These are phyloP conservation scores for Chlorencoelia australis DNA, from an alignment of 2,329 filamentous ascomycete species.

Conservation along the genomic window DNA sequence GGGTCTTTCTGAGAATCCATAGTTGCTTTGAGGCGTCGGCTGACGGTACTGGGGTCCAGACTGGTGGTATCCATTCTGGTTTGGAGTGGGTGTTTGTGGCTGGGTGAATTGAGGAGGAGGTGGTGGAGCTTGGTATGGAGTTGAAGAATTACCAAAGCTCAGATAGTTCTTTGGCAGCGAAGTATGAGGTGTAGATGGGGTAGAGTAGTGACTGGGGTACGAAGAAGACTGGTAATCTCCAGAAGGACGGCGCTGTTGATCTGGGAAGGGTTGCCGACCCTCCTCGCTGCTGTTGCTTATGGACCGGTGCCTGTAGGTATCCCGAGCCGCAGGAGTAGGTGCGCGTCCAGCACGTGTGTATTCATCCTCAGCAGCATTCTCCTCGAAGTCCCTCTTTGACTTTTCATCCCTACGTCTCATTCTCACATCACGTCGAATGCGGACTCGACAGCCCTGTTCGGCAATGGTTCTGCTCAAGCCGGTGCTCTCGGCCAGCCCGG, in stretches of 20 bases:
- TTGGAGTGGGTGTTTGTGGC: conserved; percentile 8
- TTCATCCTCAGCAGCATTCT: conserved; percentile 53
- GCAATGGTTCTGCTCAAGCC: conserved; percentile 80
- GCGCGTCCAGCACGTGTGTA: conserved; percentile 33
- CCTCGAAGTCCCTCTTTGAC: conserved; percentile 37
- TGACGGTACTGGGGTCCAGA: conserved; percentile 12
- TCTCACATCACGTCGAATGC: conserved; percentile 86
- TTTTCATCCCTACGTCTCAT: conserved; percentile 80
- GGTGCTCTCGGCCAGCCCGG: conserved; percentile 84
- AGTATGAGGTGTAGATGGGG: conserved; percentile 18
- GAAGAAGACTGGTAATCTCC: conserved; percentile 30
- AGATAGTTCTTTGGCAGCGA: conserved; percentile 24
- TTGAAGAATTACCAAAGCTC: no score
- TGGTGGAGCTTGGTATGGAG: conserved; percentile 12
- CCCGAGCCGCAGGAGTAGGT: conserved; percentile 2
- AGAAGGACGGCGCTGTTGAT: conserved; percentile 35
- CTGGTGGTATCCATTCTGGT: conserved; percentile 23
- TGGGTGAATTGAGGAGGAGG: conserved; percentile 13
- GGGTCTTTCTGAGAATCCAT: not conserved
- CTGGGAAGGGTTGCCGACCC: conserved; percentile 10
- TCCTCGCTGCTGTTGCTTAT: conserved; percentile 17
- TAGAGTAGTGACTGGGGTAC: conserved; percentile 3
- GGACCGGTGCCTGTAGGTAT: conserved; percentile 10
- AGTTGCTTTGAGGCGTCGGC: conserved; percentile 1
- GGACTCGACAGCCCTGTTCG: conserved; percentile 92